Evolutionary conservation across 345 rosid species (phyloP), one percentile per base, ranked within the genome.

Genomic region (Crucihimalaya himalaica): DNA sequence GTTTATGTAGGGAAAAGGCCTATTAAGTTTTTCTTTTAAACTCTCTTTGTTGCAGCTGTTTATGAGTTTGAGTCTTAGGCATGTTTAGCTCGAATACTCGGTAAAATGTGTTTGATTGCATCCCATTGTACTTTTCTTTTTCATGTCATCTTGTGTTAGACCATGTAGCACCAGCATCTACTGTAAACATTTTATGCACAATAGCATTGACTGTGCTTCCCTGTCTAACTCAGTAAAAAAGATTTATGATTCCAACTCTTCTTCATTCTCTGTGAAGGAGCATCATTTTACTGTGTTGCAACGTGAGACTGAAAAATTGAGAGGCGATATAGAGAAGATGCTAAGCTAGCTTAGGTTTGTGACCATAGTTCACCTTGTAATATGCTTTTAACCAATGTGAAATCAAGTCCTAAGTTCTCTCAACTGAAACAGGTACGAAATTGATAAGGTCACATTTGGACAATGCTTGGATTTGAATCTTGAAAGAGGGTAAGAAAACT

Each of bases 401-500:
- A 27, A 65, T 60, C 35, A 45, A 61, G 58, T 27, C 58, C 11
- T 53, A 27, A 53, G 46, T 54, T 9, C 50, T 64, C 28, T 50
- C 45, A 23, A 61, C 14, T 70, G 55, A 54, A 78, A 81, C 83
- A 95, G 97, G 82, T 85, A 92, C 67, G 98, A 92, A 82, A 90
- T 95, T 32, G 99, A 95, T 72, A 95, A 86, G 74, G 97, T 86
- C 55, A 95, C 87, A 27, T 96, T 91, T 48, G 96, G 98, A 15
- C 98, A 95, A 74, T 96, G 94, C 40, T 84, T 92, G 86, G 97
- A 92, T 88, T 81, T n/a, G n/a, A n/a, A n/a, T n/a, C n/a, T n/a
- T n/a, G n/a, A n/a, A n/a, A n/a, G n/a, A n/a, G n/a, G n/a, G n/a
- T n/a, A n/a, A n/a, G n/a, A n/a, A n/a, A n/a, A n/a, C n/a, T n/a